phyloP scores from a whole-genome alignment of 2,329 filamentous ascomycete genomes.

The Fonsecaea erecta region DNA sequence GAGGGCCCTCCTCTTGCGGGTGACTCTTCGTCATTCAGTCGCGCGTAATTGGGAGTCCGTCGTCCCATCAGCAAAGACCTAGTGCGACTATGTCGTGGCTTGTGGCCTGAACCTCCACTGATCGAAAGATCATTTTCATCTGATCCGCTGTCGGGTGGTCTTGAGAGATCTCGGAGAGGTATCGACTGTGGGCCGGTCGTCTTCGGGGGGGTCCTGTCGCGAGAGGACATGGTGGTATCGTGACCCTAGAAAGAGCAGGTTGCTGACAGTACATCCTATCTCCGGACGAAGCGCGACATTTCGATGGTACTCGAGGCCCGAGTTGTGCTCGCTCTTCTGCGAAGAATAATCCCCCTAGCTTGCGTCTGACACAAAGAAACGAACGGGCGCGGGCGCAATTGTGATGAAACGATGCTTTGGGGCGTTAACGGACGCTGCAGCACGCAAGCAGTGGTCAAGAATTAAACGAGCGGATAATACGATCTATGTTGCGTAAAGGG shows the following conservation, averaged over 20 bases:
- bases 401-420: not conserved
- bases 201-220: constrained; percentile 36
- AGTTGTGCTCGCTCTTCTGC: not conserved
- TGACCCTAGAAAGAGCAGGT: constrained; percentile 1
- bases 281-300: not conserved
- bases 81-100: constrained; percentile 45
- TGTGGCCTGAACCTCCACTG: constrained; percentile 38
- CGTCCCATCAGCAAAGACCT: constrained; percentile 52
- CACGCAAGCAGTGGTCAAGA: not conserved
- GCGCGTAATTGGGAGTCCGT: constrained; percentile 42
- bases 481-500: constrained; percentile 2
- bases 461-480: constrained; percentile 10
- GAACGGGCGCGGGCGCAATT: constrained; percentile 10
- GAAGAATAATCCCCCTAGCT: not conserved
- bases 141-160: constrained; percentile 42
- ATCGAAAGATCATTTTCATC: constrained; percentile 39
- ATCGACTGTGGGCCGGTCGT: constrained; percentile 59
- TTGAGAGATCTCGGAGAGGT: constrained; percentile 68
- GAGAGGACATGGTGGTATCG: constrained; percentile 33
- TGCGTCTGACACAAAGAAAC: not conserved
- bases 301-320: not conserved
- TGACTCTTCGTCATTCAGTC: constrained; percentile 33
- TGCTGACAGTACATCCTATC: constrained; percentile 8
- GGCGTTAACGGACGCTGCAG: not conserved
- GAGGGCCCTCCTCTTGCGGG: constrained; percentile 32